Evolutionary conservation across 1,139 yeast genomes (phyloP).

Genomic region (Geotrichum aggregatum): DNA sequence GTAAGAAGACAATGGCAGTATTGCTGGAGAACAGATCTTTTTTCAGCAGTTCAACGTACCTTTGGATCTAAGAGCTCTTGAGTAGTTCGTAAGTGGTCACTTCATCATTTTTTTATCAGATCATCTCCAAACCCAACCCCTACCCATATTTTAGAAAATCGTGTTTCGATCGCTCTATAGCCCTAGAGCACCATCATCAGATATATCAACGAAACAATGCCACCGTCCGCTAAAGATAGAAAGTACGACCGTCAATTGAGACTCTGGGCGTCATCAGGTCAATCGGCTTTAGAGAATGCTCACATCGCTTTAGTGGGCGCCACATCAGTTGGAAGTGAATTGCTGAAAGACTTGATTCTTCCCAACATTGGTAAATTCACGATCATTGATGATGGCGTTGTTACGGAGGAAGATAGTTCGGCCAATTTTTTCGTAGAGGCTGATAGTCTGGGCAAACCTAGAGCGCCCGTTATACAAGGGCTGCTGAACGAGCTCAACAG

Average conservation of each 20-base stretch:
- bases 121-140: background rate
- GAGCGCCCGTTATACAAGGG: conserved; percentile 43
- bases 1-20: no score
- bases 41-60: no score
- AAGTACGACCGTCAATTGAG: conserved; percentile 82
- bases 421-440: conserved; percentile 60
- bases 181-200: background rate
- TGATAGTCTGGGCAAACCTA: conserved; percentile 45
- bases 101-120: no score
- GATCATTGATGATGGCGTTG: conserved; percentile 48
- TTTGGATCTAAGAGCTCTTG: no score
- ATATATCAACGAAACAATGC: conserved; percentile 13
- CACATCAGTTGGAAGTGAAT: conserved; percentile 60
- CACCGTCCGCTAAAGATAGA: conserved; percentile 30
- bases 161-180: no score
- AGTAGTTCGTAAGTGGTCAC: no score
- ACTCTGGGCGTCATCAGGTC: conserved; percentile 82
- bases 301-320: conserved; percentile 63
- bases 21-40: no score
- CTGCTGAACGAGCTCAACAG: conserved; percentile 56
- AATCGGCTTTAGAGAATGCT: conserved; percentile 53
- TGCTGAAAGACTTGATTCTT: conserved; percentile 69
- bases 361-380: conserved; percentile 75
- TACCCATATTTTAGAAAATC: background rate
- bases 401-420: conserved; percentile 46